Base-by-base conservation (phyloP, 1,284 basidiomycete species). In the Fistulinella cinereoalba region DNA sequence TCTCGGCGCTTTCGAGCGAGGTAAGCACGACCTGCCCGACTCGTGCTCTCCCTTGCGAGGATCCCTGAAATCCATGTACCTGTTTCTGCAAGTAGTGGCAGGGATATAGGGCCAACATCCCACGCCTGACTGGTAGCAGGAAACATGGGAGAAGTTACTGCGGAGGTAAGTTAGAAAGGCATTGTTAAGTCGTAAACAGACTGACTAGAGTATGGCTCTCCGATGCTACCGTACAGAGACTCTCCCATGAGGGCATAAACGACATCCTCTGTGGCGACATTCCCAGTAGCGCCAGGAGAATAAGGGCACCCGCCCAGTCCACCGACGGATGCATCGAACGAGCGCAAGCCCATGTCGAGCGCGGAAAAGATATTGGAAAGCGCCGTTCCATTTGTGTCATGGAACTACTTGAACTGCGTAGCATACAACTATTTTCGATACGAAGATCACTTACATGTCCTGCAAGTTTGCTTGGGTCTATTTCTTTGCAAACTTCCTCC, bases 271-370 rank as follows among this genome's bases (percentile, higher is more conserved):
- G 92, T 95, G 0, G 90, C 85, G 22, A 94, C 88, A 57, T 95
- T 95, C n/a, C 92, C 92, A 0, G 90, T 94, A 5, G 93, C 92
- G 1, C 94, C 94, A 0, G 95, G 95, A 0, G 92, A 93, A 68
- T 94, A 98, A 1, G 95, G 94, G 60, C 95, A 97, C 12, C 94
- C 93, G 2, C 95, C 95, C 0, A 97, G 79, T 0, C 94, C 93
- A 5, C 85, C 91, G 6, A 97, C 81, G 2, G 88, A 86, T 6
- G 84, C 72, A 60, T 89, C 83, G 42, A 87, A 75, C 16, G 83
- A 81, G 38, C 85, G 76, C 22, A 95, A 71, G 9, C 85, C 85
- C 47, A 77, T 68, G 5, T 72, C 65, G 12, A 90, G 74, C 2
- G 87, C 83, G 2, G 79, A 68, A 41, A 88, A 68, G 16, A 88